A percentile compares a stretch with the other conserved stretches of the same genome.
phyloP scores from a whole-genome alignment of 2,329 filamentous ascomycete genomes.

The Claviceps purpurea region DNA sequence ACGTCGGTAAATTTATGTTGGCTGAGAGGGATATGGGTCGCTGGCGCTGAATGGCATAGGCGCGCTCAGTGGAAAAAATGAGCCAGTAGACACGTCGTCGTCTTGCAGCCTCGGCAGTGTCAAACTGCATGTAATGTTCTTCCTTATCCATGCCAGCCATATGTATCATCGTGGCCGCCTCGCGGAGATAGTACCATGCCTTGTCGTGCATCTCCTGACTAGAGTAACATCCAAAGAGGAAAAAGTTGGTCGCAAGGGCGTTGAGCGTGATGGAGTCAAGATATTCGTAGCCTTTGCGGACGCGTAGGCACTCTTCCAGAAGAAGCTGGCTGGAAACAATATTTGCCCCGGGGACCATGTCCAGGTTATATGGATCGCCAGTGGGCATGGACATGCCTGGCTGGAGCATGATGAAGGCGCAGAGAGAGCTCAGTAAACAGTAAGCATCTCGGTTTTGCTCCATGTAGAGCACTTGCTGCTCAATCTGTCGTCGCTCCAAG shows the following conservation, averaged over 20 bases:
- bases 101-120: conserved; percentile 46
- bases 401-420: conserved; percentile 56
- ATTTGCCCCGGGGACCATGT: conserved; percentile 44
- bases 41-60: conserved; percentile 58
- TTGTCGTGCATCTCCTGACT: conserved; percentile 60
- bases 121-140: conserved; percentile 46
- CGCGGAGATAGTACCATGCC: conserved; percentile 68
- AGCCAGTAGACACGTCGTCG: conserved; percentile 61
- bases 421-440: conserved; percentile 50
- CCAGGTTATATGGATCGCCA: conserved; percentile 41
- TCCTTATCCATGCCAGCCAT: conserved; percentile 49
- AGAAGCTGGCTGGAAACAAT: conserved; percentile 52
- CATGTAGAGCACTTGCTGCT: conserved; percentile 44
- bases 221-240: conserved; percentile 61
- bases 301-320: conserved; percentile 53
- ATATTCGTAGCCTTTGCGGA: conserved; percentile 49
- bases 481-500: conserved; percentile 42
- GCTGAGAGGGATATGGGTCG: conserved; percentile 58
- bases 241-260: conserved; percentile 60
- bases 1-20: conserved; percentile 50
- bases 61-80: conserved; percentile 56
- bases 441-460: conserved; percentile 51
- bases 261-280: conserved; percentile 42
- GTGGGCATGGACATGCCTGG: conserved; percentile 50
- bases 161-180: conserved; percentile 58